Conservation (phyloP, 1,284 basidiomycete species). For the Peniophora sp. region DNA sequence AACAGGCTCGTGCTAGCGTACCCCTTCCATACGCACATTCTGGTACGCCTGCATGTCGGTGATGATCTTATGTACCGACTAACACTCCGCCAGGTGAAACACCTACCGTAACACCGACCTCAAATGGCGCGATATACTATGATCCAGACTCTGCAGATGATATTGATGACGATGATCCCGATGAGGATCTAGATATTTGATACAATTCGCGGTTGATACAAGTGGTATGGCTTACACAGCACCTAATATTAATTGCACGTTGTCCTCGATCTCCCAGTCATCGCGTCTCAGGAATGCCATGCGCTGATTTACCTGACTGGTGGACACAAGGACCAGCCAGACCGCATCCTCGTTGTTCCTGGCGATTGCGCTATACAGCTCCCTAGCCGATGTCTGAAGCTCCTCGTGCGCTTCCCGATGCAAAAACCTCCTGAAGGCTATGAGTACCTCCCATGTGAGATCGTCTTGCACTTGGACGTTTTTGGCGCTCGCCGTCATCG, state of each 20-base stretch:
- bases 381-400: slow-evolving; percentile 57
- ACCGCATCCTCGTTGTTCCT: slow-evolving; percentile 69
- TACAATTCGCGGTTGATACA: not conserved
- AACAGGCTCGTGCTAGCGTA: slow-evolving; percentile 69
- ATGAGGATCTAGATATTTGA: slow-evolving; percentile 81
- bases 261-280: slow-evolving; percentile 55
- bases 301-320: slow-evolving; percentile 30
- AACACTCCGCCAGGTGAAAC: not conserved
- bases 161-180: slow-evolving; percentile 84
- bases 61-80: not conserved
- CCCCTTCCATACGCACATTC: slow-evolving; percentile 84
- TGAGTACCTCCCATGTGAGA: slow-evolving; percentile 71
- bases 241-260: slow-evolving; percentile 40
- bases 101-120: slow-evolving; percentile 2
- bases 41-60: slow-evolving; percentile 36
- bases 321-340: slow-evolving; percentile 69
- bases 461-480: slow-evolving; percentile 64
- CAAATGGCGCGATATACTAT: slow-evolving; percentile 46
- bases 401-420: slow-evolving; percentile 60
- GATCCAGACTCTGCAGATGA: slow-evolving; percentile 86
- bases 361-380: slow-evolving; percentile 56
- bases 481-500: slow-evolving; percentile 58
- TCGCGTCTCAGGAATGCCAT: slow-evolving; percentile 44
- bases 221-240: not conserved
- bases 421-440: slow-evolving; percentile 71